phyloP scores from a whole-genome alignment of 805 yeast species.

The Kodamaea restingae region DNA sequence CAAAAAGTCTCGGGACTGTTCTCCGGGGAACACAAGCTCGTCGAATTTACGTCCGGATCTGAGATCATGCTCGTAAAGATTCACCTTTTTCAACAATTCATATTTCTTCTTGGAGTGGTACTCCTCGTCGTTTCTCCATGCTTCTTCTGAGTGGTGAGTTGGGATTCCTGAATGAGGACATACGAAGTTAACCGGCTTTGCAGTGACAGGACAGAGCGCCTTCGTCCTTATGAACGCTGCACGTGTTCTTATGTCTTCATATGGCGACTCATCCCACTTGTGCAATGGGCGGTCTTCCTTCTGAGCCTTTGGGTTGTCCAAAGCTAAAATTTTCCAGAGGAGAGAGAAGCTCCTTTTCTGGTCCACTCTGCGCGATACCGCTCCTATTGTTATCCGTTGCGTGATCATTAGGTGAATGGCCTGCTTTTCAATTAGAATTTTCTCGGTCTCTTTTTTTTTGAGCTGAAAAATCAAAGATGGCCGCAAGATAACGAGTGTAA shows the following conservation, averaged over 20 bases:
- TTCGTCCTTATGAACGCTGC: constrained; percentile 87
- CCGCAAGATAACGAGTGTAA: background rate
- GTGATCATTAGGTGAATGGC: background rate
- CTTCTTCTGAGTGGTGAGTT: constrained; percentile 85
- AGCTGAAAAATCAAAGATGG: background rate
- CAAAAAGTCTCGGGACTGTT: constrained; percentile 67
- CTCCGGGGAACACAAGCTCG: constrained; percentile 88
- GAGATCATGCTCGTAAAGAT: constrained; percentile 90
- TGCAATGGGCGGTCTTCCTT: constrained; percentile 36
- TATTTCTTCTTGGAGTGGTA: constrained; percentile 67
- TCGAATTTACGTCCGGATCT: constrained; percentile 93
- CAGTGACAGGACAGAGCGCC: constrained; percentile 89
- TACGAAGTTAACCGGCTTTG: constrained; percentile 71
- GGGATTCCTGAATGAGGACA: constrained; percentile 97
- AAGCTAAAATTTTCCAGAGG: constrained; percentile 34
- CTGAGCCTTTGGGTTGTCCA: constrained; percentile 26
- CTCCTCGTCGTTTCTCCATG: constrained; percentile 77
- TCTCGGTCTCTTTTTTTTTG: constrained; percentile 1
- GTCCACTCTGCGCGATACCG: background rate
- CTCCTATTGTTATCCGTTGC: background rate
- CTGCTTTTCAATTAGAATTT: constrained; percentile 1
- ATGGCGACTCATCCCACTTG: constrained; percentile 91
- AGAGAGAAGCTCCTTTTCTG: constrained; percentile 30
- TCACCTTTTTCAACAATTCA: constrained; percentile 78
- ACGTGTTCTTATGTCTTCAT: constrained; percentile 79